Percentiles rank a stretch among this genome's conserved stretches.
phyloP scores from a whole-genome alignment of 345 rosid species.

The Toxicodendron radicans region DNA sequence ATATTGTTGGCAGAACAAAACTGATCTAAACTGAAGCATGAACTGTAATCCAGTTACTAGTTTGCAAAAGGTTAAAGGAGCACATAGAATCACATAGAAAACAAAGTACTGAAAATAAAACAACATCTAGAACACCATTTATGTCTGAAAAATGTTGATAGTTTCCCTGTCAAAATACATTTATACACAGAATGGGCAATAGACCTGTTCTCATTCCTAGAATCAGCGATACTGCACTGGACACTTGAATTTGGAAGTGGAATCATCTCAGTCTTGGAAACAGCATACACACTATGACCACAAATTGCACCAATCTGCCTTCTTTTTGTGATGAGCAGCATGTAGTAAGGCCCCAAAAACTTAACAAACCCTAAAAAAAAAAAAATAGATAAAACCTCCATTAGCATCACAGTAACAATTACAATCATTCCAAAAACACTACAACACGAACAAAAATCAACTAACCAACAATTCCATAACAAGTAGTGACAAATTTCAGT shows the following conservation, averaged over 20 bases:
- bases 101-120: conserved; percentile 5
- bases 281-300: conserved; percentile 82
- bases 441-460: conserved; percentile 15
- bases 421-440: conserved; percentile 1
- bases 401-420: not conserved
- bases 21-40: conserved; percentile 1
- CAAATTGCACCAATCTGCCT: conserved; percentile 86
- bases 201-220: conserved; percentile 81
- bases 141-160: conserved; percentile 11
- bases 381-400: conserved; percentile 3
- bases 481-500: conserved; percentile 73
- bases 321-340: conserved; percentile 87
- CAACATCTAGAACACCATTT: conserved; percentile 1
- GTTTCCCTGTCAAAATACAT: conserved; percentile 17
- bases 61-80: not conserved
- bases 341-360: conserved; percentile 96
- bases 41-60: not conserved
- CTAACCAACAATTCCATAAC: conserved; percentile 95
- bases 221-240: conserved; percentile 40
- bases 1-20: not conserved
- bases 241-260: conserved; percentile 69
- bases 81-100: not conserved
- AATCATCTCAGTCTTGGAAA: conserved; percentile 76
- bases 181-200: conserved; percentile 25
- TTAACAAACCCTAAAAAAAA: conserved; percentile 70